phyloP scores from a whole-genome alignment of 2,329 filamentous ascomycete species.

The Lasiodiplodia theobromae region DNA sequence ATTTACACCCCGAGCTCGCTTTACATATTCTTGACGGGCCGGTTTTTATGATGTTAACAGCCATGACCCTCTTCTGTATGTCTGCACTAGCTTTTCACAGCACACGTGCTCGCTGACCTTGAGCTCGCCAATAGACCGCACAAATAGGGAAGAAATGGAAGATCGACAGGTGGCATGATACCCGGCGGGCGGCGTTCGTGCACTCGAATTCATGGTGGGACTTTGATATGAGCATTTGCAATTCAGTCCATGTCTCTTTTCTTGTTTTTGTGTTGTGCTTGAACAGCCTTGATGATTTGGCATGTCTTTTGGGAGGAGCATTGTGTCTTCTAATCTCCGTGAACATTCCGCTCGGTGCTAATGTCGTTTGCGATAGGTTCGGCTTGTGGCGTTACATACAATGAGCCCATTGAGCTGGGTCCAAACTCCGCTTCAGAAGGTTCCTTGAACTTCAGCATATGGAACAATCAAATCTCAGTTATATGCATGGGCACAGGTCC shows the following conservation, averaged over 20 bases:
- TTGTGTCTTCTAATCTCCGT: neutral
- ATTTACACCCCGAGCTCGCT: neutral
- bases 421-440: too few species aligned
- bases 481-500: too few species aligned
- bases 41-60: neutral
- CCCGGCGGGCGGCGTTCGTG: slow-evolving; percentile 2
- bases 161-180: slow-evolving; percentile 14
- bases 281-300: neutral
- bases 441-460: too few species aligned
- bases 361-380: neutral
- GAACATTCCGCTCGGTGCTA: neutral
- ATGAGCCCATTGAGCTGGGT: too few species aligned
- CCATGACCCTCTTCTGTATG: neutral
- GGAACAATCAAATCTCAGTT: too few species aligned
- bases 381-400: neutral
- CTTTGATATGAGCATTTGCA: neutral
- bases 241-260: neutral
- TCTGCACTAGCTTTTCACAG: neutral
- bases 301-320: neutral
- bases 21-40: neutral
- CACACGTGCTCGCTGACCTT: neutral
- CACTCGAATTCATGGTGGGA: neutral
- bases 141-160: neutral
- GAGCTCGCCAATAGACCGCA: neutral
- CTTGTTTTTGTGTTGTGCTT: neutral